Conservation (phyloP, 306 rosid species). For the Pterocarpus macrocarpus region DNA sequence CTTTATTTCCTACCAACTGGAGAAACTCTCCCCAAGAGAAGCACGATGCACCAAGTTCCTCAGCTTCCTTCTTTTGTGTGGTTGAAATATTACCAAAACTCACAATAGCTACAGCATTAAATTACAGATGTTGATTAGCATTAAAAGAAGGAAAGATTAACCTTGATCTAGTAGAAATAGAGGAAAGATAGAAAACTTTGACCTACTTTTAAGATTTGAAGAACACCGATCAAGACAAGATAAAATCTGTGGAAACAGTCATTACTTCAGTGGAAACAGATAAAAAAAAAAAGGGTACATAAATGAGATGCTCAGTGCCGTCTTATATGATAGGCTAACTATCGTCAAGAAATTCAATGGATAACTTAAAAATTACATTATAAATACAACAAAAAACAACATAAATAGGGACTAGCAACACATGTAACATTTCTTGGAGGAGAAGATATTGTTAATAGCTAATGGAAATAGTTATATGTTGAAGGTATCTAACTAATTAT, state of each 20-base stretch:
- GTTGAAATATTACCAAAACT: slow-evolving; percentile 74
- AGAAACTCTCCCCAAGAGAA: slow-evolving; percentile 88
- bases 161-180: slow-evolving; percentile 10
- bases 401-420: neutral
- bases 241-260: slow-evolving; percentile 70
- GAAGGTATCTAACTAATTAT: neutral
- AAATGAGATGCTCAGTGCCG: neutral
- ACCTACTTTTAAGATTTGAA: slow-evolving; percentile 76
- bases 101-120: slow-evolving; percentile 74
- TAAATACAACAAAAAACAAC: neutral
- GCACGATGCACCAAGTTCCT: slow-evolving; percentile 77
- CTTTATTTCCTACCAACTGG: slow-evolving; percentile 65
- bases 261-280: slow-evolving; percentile 18
- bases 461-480: slow-evolving; percentile 14
- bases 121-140: slow-evolving; percentile 37
- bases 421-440: neutral
- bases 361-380: slow-evolving; percentile 6
- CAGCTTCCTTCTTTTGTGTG: slow-evolving; percentile 83
- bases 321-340: neutral
- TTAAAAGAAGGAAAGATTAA: slow-evolving; percentile 1
- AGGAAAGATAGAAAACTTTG: slow-evolving; percentile 29
- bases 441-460: neutral
- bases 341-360: slow-evolving; percentile 31
- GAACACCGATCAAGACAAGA: slow-evolving; percentile 80
- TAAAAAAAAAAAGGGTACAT: neutral